Conservation (phyloP, 192 early-diverging fungal species). For the Backusella westeae region DNA sequence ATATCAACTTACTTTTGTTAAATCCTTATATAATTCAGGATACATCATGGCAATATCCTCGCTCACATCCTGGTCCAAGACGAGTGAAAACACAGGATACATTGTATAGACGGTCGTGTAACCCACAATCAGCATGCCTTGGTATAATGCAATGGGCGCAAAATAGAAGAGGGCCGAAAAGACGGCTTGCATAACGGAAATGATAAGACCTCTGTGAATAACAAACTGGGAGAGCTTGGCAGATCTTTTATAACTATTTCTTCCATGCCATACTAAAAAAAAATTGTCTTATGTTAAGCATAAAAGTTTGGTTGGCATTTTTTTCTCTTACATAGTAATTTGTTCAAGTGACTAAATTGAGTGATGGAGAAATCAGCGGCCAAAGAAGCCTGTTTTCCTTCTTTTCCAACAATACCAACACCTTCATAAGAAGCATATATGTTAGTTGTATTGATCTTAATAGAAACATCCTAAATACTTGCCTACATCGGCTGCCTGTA, state of each 20-base stretch:
- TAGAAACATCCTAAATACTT: neutral
- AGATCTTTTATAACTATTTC: slow-evolving; percentile 93
- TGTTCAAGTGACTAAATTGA: slow-evolving; percentile 84
- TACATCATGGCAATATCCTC: slow-evolving; percentile 90
- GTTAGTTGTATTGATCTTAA: neutral
- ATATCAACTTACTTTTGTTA: slow-evolving; percentile 65
- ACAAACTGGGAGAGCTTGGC: slow-evolving; percentile 96
- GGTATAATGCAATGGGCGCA: slow-evolving; percentile 95
- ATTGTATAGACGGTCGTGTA: slow-evolving; percentile 94
- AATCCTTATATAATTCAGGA: slow-evolving; percentile 94
- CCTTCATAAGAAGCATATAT: slow-evolving; percentile 37
- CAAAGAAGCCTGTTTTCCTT: slow-evolving; percentile 91
- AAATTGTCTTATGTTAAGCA: neutral
- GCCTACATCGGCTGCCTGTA: slow-evolving; percentile 89
- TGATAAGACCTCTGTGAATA: slow-evolving; percentile 96
- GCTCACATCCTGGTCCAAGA: slow-evolving; percentile 86
- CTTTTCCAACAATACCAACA: slow-evolving; percentile 95
- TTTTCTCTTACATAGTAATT: slow-evolving; percentile 61
- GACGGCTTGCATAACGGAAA: slow-evolving; percentile 97
- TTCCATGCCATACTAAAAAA: slow-evolving; percentile 84
- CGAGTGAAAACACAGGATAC: slow-evolving; percentile 94
- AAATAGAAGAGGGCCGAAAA: slow-evolving; percentile 97
- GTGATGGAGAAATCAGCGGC: slow-evolving; percentile 92
- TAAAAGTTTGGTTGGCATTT: neutral
- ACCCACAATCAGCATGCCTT: slow-evolving; percentile 84